Conservation (phyloP, 768 basidiomycete species). For the Tylopilus rubrobrunneus region DNA sequence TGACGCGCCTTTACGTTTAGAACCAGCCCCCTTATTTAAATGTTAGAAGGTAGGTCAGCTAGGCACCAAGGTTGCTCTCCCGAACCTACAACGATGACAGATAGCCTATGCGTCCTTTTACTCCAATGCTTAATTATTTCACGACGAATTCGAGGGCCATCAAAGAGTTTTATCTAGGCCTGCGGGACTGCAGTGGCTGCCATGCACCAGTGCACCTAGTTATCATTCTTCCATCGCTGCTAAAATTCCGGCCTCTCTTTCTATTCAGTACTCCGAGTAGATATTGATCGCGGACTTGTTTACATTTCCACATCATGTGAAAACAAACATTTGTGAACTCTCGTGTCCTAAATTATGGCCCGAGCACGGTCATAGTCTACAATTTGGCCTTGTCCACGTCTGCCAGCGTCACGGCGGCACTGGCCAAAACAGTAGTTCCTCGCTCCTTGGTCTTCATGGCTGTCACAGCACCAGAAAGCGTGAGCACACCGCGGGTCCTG, state of each 20-base stretch:
- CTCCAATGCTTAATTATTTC: too few relatives aligned
- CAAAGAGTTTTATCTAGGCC: not conserved
- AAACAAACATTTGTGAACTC: not conserved
- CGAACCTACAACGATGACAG: too few relatives aligned
- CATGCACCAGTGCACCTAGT: not conserved
- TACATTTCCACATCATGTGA: not conserved
- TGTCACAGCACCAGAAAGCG: slow-evolving; percentile 26
- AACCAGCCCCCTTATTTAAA: too few relatives aligned
- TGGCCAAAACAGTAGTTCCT: slow-evolving; percentile 62
- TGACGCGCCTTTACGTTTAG: too few relatives aligned
- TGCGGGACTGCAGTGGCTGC: not conserved
- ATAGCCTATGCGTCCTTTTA: too few relatives aligned
- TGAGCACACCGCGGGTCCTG: not conserved
- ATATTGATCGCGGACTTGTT: not conserved
- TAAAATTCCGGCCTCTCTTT: not conserved
- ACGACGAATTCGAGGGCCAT: too few relatives aligned
- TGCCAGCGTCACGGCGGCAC: slow-evolving; percentile 76
- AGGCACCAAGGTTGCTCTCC: not conserved
- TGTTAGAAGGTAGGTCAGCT: slow-evolving; percentile 4
- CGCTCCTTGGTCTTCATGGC: slow-evolving; percentile 89
- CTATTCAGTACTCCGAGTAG: not conserved
- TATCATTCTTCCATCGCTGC: not conserved
- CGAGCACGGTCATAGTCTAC: slow-evolving; percentile 23
- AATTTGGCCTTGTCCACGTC: slow-evolving; percentile 57
- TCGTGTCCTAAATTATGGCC: too few relatives aligned